Conservation (phyloP, 2,329 filamentous ascomycete genomes). For the Fusarium robinianum region DNA sequence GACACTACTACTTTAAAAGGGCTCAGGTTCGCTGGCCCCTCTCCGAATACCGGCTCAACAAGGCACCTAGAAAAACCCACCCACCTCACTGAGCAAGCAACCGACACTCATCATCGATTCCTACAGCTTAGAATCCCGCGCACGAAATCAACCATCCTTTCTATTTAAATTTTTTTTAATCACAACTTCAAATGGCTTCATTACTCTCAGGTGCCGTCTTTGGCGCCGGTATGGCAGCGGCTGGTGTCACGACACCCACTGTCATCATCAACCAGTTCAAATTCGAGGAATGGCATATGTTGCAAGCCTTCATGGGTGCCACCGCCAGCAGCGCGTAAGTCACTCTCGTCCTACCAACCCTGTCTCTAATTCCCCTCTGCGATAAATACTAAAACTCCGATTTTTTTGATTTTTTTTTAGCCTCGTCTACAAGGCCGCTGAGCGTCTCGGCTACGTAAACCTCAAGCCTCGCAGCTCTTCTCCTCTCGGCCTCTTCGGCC, state of each 20-base stretch:
- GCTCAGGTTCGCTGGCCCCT: background rate
- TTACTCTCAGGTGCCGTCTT: slow-evolving; percentile 60
- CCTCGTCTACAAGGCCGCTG: slow-evolving; percentile 51
- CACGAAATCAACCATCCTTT: no score
- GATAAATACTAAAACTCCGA: background rate
- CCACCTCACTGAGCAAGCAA: background rate
- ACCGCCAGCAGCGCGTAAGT: slow-evolving; percentile 65
- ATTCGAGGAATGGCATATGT: slow-evolving; percentile 67
- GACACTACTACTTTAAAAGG: background rate
- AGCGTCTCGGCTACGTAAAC: slow-evolving; percentile 48
- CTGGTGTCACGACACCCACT: slow-evolving; percentile 63
- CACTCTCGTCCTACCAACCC: no score
- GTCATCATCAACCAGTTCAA: slow-evolving; percentile 65
- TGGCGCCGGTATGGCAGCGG: slow-evolving; percentile 62
- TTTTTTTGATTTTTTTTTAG: slow-evolving; percentile 36
- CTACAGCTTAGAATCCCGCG: no score
- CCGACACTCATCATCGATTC: background rate
- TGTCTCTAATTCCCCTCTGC: background rate
- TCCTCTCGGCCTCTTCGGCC: slow-evolving; percentile 55
- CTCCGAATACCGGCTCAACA: slow-evolving; percentile 19
- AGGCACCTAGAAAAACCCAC: background rate
- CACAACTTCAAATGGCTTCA: slow-evolving; percentile 39
- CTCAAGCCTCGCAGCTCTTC: slow-evolving; percentile 56
- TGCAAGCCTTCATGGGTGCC: slow-evolving; percentile 66
- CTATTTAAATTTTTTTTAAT: no score